Percentiles rank a stretch among this genome's conserved stretches.
These are phyloP conservation scores for Pythium volutum DNA, from an alignment of 352 stramenopile genomes.

Conservation along the genomic window DNA sequence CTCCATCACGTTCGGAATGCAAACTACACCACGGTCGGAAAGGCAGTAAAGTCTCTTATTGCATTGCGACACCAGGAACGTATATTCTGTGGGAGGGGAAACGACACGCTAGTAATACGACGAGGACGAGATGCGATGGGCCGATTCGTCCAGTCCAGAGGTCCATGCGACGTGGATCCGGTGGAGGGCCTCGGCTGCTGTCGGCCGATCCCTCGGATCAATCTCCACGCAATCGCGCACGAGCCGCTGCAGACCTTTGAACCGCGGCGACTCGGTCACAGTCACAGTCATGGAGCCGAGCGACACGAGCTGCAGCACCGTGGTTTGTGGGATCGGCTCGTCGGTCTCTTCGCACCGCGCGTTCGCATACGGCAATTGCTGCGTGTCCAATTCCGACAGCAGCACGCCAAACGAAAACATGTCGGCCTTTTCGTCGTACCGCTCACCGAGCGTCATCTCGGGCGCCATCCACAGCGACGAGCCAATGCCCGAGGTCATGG, in stretches of 20 bases:
- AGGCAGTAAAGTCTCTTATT: too few relatives aligned
- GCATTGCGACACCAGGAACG: too few relatives aligned
- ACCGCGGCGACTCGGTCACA: constrained; percentile 16
- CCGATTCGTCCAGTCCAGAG: background rate
- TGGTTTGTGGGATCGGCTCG: constrained; percentile 11
- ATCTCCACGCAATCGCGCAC: constrained; percentile 42
- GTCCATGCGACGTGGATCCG: constrained; percentile 26
- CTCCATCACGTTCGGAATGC: too few relatives aligned
- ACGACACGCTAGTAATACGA: too few relatives aligned
- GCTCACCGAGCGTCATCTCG: constrained; percentile 36
- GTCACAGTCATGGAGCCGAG: constrained; percentile 27
- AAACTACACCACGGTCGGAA: too few relatives aligned
- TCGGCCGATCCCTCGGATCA: constrained; percentile 40
- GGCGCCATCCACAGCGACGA: constrained; percentile 26
- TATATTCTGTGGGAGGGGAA: too few relatives aligned
- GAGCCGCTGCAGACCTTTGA: constrained; percentile 28
- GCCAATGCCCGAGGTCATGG: constrained; percentile 25
- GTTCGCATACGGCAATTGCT: constrained; percentile 26
- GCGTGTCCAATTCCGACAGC: constrained; percentile 49
- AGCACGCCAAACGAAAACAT: constrained; percentile 60
- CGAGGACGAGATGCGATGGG: too few relatives aligned
- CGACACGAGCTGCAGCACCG: constrained; percentile 37
- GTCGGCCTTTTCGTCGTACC: constrained; percentile 44
- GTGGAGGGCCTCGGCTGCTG: constrained; percentile 36
- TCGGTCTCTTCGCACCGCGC: background rate